These are phyloP conservation scores for Penicillium palitans DNA, from an alignment of 2,329 filamentous ascomycete species.

Conservation along the genomic window DNA sequence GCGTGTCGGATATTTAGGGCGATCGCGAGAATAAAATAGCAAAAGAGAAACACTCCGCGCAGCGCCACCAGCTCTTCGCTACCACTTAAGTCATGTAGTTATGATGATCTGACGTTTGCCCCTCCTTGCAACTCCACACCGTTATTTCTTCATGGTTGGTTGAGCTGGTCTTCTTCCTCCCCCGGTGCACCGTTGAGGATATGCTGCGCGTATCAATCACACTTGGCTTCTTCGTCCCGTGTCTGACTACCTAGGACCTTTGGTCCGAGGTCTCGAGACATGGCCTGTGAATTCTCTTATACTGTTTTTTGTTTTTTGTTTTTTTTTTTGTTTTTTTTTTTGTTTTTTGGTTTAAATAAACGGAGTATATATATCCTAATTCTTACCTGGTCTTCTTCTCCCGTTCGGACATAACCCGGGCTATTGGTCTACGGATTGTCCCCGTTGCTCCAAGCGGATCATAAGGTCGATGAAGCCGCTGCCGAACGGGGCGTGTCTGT, in stretches of 20 bases:
- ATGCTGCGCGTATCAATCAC: not conserved
- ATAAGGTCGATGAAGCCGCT: not conserved
- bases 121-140: constrained; percentile 10
- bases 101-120: constrained; percentile 22
- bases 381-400: not conserved
- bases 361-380: not conserved
- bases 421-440: not conserved
- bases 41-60: constrained; percentile 4
- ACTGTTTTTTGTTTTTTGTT: too few species aligned
- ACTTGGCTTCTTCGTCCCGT: not conserved
- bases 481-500: constrained; percentile 8
- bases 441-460: not conserved
- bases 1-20: constrained; percentile 22
- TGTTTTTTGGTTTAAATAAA: too few species aligned
- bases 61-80: constrained; percentile 14
- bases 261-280: not conserved
- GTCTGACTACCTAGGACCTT: not conserved
- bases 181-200: not conserved
- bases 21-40: constrained; percentile 14
- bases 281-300: not conserved
- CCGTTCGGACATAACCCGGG: constrained; percentile 5
- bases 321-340: too few species aligned
- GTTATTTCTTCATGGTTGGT: not conserved
- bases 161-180: not conserved
- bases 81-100: constrained; percentile 24